Conservation (phyloP, 257 asterid genomes). For the Gentiana straminea region DNA sequence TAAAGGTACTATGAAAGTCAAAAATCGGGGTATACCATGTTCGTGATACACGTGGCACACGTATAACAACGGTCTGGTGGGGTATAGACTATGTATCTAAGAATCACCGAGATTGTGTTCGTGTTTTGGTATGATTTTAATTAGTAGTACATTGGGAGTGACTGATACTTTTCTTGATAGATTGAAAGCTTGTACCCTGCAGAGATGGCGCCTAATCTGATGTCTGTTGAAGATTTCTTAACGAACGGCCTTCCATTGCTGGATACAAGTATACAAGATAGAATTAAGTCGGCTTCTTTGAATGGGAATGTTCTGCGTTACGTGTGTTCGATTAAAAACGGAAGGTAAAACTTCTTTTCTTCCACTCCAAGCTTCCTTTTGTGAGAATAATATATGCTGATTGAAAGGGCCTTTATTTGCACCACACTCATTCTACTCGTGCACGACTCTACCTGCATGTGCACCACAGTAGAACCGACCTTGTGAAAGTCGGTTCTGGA, state of each 20-base stretch:
- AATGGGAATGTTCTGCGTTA: slow-evolving; percentile 87
- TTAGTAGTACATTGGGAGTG: neutral
- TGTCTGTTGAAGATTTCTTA: slow-evolving; percentile 70
- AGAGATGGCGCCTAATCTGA: slow-evolving; percentile 68
- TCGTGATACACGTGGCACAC: too few species aligned
- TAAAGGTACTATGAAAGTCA: slow-evolving; percentile 43
- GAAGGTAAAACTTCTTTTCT: slow-evolving; percentile 36
- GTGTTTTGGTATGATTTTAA: neutral
- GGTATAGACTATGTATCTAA: too few species aligned
- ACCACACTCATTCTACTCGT: too few species aligned
- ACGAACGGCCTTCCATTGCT: slow-evolving; percentile 62
- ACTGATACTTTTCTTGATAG: slow-evolving; percentile 20
- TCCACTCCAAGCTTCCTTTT: neutral
- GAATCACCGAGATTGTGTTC: neutral
- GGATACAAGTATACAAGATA: slow-evolving; percentile 48
- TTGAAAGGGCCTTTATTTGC: neutral
- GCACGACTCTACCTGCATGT: too few species aligned
- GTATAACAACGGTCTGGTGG: too few species aligned
- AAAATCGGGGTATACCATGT: neutral
- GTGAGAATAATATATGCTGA: neutral
- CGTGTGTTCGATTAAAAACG: slow-evolving; percentile 66
- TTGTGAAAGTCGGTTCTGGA: too few species aligned
- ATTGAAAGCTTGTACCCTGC: slow-evolving; percentile 85
- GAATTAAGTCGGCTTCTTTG: slow-evolving; percentile 49
- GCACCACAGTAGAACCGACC: too few species aligned